Base-by-base conservation (phyloP, 129 eudicot genomes). In the Helianthus tuberosus region DNA sequence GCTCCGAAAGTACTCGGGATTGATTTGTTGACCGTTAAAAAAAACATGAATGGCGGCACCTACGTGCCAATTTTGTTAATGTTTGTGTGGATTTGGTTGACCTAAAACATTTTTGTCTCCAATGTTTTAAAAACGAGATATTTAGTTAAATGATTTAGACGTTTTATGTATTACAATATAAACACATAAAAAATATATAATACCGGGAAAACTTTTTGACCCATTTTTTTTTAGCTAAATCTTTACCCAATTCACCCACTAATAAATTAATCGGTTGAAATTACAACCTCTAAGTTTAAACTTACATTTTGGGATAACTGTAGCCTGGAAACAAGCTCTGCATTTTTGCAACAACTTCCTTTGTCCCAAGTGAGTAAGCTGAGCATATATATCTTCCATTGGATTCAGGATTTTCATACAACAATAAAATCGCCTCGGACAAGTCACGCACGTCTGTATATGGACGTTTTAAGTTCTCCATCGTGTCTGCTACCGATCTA, bases 341-440 rank as follows among this genome's bases (percentile, higher is more conserved):
- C 61, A 84, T 68, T 32, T 68, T 81, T 74, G 67, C 74, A n/a
- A 84, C 81, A 48, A 84, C 35, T 12, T 73, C 78, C n/a, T 64
- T 64, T 5, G 79, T 29, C 9, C 46, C 29, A 9, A 81, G 0
- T 11, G 61, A 6, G 77, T 78, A 69, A 2, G 83, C 43, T 0
- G 83, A 76, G 55, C 89, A 84, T 74, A 84, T 77, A 69, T 74
- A 84, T 60, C 89, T 77, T 13, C 89, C 89, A 51, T 77, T 77
- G 6, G 89, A 71, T 74, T 77, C 69, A 6, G 75, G 76, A 39
- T 81, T 81, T 59, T 84, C 83, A 61, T 77, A 81, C 29, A 80
- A 68, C 51, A 77, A 35, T 12, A 84, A 41, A 29, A 84, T 73
- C 11, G 89, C 89, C 0, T 81, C 72, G 3, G 80, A 55, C 35